Evolutionary conservation across 495 filamentous ascomycete genomes (phyloP), one percentile per base, ranked within the genome.

Genomic region (Pseudoneurospora amorphoporcata): DNA sequence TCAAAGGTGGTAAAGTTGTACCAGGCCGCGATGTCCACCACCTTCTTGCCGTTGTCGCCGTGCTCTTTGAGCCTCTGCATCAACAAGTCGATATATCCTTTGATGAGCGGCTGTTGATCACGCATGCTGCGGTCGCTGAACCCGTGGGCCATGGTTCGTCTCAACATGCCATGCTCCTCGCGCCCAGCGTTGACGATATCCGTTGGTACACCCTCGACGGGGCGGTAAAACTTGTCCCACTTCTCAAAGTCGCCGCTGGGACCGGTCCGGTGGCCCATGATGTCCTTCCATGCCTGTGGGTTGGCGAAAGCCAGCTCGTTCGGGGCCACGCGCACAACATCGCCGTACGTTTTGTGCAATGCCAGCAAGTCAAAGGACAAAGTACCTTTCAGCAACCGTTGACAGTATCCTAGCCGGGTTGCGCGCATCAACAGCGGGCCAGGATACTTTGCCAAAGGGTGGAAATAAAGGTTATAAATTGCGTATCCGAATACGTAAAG

Each of bases 1-100:
- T 90, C 89, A 74, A 90, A 90, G 17, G 87, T 89, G 2, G 84
- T 85, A 74, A 78, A 90, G 69, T 88, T 89, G 70, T 85, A 87
- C 89, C 88, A 90, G 42, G 83, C 77, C 4, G 77, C 76, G 45
- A 90, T 76, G 68, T 87, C 81, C 1, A 89, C 76, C 6, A 76
- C 29, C 32, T 69, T 71, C 6, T 74, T 72, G 3, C 80, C 81
- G n/a, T 35, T 69, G 4, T 71, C 69, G n/a, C 73, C 29, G 68
- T 81, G 75, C 72, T 84, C 83, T 39, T 78, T 71, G 38, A 91
- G 68, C 43, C 81, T 76, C 41, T 71, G 41, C 2, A 90, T 79
- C 9, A 89, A 73, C 35, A 86, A 72, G 74, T 89, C 81, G 16
- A 84, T 79, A 69, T 87, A 85, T 17, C 73, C 71, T 19, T 76